Conservation (phyloP, 192 early-diverging fungal genomes). For the Diversispora eburnea region DNA sequence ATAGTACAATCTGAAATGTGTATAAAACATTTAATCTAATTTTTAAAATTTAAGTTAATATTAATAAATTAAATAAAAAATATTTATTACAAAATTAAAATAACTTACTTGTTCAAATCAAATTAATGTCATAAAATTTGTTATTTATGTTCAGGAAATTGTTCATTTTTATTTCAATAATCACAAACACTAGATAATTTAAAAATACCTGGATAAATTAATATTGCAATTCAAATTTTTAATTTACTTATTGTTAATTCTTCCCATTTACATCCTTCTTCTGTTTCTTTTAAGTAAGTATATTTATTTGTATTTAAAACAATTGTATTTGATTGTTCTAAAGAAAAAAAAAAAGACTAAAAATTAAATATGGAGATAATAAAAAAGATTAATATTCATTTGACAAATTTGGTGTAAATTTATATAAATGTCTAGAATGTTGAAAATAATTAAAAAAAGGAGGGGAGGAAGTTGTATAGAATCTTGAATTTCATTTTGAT, state of each 20-base stretch:
- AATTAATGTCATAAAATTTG: slow-evolving; percentile 28
- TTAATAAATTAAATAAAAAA: background rate
- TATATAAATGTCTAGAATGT: too few relatives aligned
- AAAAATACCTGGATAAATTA: slow-evolving; percentile 32
- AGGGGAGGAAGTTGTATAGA: too few relatives aligned
- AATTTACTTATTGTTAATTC: background rate
- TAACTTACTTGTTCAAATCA: slow-evolving; percentile 25
- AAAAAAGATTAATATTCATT: too few relatives aligned
- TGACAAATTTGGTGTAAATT: too few relatives aligned
- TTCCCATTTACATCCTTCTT: background rate
- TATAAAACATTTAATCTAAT: slow-evolving; percentile 26
- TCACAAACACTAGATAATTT: background rate
- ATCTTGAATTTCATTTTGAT: too few relatives aligned
- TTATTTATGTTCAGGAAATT: slow-evolving; percentile 24
- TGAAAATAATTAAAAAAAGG: too few relatives aligned
- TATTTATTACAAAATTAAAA: background rate
- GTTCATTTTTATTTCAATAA: slow-evolving; percentile 4
- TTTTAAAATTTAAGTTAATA: background rate
- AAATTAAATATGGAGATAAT: too few relatives aligned
- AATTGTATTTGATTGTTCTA: background rate
- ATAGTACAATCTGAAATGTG: slow-evolving; percentile 12
- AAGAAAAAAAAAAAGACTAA: too few relatives aligned
- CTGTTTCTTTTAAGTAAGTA: background rate
- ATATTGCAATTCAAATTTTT: slow-evolving; percentile 18
- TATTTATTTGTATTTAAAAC: slow-evolving; percentile 8